Base-by-base conservation (phyloP, 2,329 filamentous ascomycete genomes). In the Chaetomiaceae sp. region DNA sequence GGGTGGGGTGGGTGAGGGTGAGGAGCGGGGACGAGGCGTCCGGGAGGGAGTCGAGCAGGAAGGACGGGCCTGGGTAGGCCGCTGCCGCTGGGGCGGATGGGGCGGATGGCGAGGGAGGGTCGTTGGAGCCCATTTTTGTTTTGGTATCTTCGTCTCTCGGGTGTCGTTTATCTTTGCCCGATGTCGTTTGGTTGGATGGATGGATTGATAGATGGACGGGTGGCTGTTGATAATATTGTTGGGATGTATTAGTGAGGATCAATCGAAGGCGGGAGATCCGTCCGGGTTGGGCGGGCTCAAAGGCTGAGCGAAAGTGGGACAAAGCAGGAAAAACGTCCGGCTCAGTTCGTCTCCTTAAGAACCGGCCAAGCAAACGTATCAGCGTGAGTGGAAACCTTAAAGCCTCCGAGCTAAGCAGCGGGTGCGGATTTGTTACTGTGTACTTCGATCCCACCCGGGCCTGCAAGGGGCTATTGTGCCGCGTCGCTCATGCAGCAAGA, bases 1-100 rank as follows among this genome's bases (percentile, higher is more conserved):
- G 61, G 1, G 81, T 86, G 1, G 85, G 80, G 57, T 78, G 73
- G 34, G 74, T 70, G 58, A 88, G 77, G 53, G 72, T 59, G 2
- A 81, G 69, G 23, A 66, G 62, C 2, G 71, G 62, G 18, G 68
- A 67, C 13, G 61, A 57, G 27, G 70, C 67, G 32, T 63, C 48
- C 5, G 71, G 71, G 41, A 73, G 68, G 41, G 56, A 48, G 23
- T 56, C 54, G 29, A 36, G 21, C 5, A 55, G 66, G 34, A 56
- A 53, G 9, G 57, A 56, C 36, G 42, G n/a, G 6, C 56, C 50
- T 57, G 33, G 70, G 71, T n/a, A n/a, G n/a, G 50, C 68, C 4
- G 27, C 10, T 21, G 13, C 14, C 67, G 11, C 20, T 25, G 23
- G 3, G 33, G 46, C 16, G 41, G 36, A 13, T 4, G 43, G 6